Evolutionary conservation across 208 protist species (phyloP).

Genomic region (Leptomonas pyrrhocoris): DNA sequence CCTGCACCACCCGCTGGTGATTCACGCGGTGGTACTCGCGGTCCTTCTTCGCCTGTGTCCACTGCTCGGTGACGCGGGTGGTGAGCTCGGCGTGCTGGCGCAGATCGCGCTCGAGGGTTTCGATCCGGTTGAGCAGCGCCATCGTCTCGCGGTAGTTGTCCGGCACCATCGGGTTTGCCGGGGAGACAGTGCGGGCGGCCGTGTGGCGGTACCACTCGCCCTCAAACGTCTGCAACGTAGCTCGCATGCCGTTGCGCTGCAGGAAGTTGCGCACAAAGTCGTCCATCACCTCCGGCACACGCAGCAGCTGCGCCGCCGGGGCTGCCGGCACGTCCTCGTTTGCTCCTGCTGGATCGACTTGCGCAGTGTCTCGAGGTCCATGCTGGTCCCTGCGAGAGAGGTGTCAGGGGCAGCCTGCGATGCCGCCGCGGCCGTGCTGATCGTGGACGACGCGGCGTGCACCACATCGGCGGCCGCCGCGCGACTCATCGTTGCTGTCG

Average conservation of each 20-base stretch:
- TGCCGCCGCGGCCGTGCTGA: background rate
- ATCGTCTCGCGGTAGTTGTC: slow-evolving; percentile 89
- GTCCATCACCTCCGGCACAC: slow-evolving; percentile 91
- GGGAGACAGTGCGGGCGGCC: slow-evolving; percentile 46
- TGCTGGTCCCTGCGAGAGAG: slow-evolving; percentile 38
- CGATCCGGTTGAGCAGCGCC: slow-evolving; percentile 76
- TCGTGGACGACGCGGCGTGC: background rate
- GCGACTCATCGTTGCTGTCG: background rate
- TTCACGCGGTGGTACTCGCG: slow-evolving; percentile 89
- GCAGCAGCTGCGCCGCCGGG: slow-evolving; percentile 83
- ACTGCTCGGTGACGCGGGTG: slow-evolving; percentile 74
- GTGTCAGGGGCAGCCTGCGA: background rate
- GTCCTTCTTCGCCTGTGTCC: slow-evolving; percentile 85
- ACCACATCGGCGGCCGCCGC: background rate
- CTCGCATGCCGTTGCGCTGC: slow-evolving; percentile 74
- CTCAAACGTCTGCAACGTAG: slow-evolving; percentile 87
- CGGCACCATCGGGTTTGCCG: slow-evolving; percentile 68
- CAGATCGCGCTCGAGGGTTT: slow-evolving; percentile 79
- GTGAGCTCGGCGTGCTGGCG: slow-evolving; percentile 81
- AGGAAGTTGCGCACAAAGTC: slow-evolving; percentile 95
- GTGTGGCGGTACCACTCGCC: slow-evolving; percentile 81
- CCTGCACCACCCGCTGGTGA: slow-evolving; percentile 90
- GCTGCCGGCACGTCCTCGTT: slow-evolving; percentile 54
- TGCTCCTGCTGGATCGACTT: slow-evolving; percentile 61
- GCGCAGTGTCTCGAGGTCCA: slow-evolving; percentile 69